These are phyloP conservation scores for Marasmius sp. DNA, from an alignment of 1,284 basidiomycete genomes.

Conservation along the genomic window DNA sequence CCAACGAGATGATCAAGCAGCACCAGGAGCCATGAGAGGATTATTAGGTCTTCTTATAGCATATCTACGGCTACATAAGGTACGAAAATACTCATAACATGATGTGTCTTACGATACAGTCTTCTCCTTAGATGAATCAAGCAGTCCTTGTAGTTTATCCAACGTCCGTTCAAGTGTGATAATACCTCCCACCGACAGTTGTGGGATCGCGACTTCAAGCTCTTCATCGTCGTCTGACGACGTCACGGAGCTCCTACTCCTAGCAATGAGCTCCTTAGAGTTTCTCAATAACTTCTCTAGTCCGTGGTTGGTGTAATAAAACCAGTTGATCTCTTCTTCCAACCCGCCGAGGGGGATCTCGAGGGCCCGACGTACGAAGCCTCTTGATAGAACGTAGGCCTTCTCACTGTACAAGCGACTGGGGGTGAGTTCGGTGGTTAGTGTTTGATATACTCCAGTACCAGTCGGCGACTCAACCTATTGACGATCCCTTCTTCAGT, in stretches of 20 bases:
- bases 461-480: conserved; percentile 42
- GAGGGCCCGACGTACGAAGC: conserved; percentile 84
- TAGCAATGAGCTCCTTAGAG: conserved; percentile 64
- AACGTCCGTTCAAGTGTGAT: conserved; percentile 78
- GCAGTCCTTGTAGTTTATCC: conserved; percentile 43
- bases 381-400: conserved; percentile 87
- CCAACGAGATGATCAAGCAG: too few species aligned
- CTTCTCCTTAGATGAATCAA: conserved; percentile 5
- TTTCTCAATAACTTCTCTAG: conserved; percentile 70
- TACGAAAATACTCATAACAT: neutral
- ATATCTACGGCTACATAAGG: too few species aligned
- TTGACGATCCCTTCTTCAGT: conserved; percentile 89
- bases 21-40: too few species aligned
- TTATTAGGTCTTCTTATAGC: too few species aligned
- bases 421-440: neutral
- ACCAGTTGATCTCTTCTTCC: conserved; percentile 70
- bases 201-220: conserved; percentile 68
- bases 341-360: conserved; percentile 75
- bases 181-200: conserved; percentile 78
- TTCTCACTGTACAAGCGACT: conserved; percentile 89
- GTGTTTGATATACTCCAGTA: conserved; percentile 1
- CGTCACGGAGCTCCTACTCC: conserved; percentile 46
- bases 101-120: neutral
- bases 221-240: conserved; percentile 35
- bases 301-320: conserved; percentile 69